These are phyloP conservation scores for Priceomyces medius DNA, from an alignment of 805 yeast genomes.

Conservation along the genomic window DNA sequence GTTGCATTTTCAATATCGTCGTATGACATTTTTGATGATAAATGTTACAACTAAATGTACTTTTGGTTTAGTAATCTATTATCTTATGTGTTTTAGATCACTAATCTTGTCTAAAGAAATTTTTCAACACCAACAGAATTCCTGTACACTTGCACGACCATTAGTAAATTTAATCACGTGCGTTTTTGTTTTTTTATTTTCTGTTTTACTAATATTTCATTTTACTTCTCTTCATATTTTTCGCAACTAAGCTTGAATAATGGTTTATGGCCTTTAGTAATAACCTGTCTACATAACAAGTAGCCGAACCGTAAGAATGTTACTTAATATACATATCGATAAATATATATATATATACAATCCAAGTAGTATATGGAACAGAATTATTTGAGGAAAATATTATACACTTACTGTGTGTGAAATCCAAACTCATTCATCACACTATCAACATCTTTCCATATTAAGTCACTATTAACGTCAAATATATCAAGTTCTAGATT, in stretches of 20 bases:
- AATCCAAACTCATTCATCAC: slow-evolving; percentile 93
- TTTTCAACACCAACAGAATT: slow-evolving; percentile 7
- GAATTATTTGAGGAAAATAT: no score
- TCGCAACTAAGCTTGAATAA: no score
- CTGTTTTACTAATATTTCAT: no score
- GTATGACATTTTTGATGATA: slow-evolving; percentile 50
- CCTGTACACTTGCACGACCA: slow-evolving; percentile 1
- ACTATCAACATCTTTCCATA: slow-evolving; percentile 82
- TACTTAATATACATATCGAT: no score
- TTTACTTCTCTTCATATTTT: no score
- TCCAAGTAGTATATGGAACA: no score
- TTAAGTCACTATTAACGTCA: slow-evolving; percentile 51
- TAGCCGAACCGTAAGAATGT: no score
- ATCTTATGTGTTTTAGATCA: slow-evolving; percentile 2
- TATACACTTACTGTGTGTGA: slow-evolving; percentile 55
- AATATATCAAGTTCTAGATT: slow-evolving; percentile 42
- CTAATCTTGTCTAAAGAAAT: slow-evolving; percentile 7
- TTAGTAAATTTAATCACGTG: not conserved
- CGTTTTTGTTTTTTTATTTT: no score
- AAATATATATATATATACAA: no score
- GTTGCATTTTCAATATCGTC: slow-evolving; percentile 81
- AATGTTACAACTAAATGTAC: slow-evolving; percentile 2
- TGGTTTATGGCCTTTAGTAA: no score
- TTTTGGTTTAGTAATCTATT: slow-evolving; percentile 1
- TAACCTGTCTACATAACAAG: no score